These are phyloP conservation scores for Ambispora gerdemannii DNA, from an alignment of 192 early-diverging fungal genomes.

Conservation along the genomic window DNA sequence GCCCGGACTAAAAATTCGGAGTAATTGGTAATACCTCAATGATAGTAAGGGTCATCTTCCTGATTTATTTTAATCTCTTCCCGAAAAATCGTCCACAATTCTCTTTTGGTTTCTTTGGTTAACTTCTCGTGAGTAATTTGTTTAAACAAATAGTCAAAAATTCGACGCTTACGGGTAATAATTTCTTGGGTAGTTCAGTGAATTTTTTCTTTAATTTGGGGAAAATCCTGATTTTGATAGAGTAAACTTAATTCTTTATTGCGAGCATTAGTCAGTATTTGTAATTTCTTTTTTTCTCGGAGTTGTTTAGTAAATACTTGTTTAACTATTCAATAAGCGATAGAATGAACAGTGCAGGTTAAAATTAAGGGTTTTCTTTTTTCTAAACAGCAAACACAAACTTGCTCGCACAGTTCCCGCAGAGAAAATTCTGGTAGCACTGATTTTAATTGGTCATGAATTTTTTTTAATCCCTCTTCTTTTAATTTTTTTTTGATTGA, in stretches of 20 bases:
- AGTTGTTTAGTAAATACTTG: background rate
- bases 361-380: background rate
- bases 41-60: background rate
- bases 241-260: no score
- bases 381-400: constrained; percentile 4
- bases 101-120: background rate
- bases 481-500: constrained; percentile 9
- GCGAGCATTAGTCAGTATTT: background rate
- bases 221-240: background rate
- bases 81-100: constrained; percentile 2
- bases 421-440: background rate
- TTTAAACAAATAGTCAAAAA: constrained; percentile 11
- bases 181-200: constrained; percentile 1
- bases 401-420: background rate
- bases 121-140: background rate
- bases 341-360: background rate
- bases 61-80: background rate
- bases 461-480: background rate
- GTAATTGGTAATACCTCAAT: constrained; percentile 7
- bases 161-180: background rate
- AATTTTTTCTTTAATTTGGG: background rate
- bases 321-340: background rate
- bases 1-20: background rate
- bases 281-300: constrained; percentile 1
- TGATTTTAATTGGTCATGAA: background rate